Conservation (phyloP, 148 eudicot genomes). For the Simmondsia chinensis region DNA sequence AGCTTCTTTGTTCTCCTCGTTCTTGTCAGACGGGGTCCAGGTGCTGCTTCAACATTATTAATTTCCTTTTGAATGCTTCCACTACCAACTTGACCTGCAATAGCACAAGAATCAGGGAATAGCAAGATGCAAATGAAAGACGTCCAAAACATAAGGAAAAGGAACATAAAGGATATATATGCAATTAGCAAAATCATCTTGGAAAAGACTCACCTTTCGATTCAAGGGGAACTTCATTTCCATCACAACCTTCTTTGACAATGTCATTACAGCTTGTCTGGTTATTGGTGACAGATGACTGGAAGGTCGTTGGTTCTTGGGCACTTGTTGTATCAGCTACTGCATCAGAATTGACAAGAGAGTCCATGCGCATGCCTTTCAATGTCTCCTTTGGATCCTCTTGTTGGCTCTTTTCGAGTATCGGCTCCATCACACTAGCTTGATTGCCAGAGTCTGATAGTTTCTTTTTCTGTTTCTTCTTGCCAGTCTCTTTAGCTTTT, state of each 20-base stretch:
- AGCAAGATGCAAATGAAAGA: too few species aligned
- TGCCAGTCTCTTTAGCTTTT: slow-evolving; percentile 2
- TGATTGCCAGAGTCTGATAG: neutral
- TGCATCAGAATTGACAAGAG: slow-evolving; percentile 5
- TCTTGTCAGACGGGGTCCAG: slow-evolving; percentile 12
- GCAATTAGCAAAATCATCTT: neutral
- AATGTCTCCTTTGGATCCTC: slow-evolving; percentile 1
- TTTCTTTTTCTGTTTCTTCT: slow-evolving; percentile 13
- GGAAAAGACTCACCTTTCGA: slow-evolving; percentile 11
- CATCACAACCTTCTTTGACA: slow-evolving; percentile 7
- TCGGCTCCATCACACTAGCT: too few species aligned
- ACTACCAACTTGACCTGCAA: slow-evolving; percentile 5
- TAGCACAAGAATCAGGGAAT: slow-evolving; percentile 5
- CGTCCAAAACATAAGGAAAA: neutral
- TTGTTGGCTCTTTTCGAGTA: neutral
- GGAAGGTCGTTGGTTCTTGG: slow-evolving; percentile 3
- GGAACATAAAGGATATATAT: too few species aligned
- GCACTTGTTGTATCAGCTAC: neutral
- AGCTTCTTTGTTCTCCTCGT: slow-evolving; percentile 19
- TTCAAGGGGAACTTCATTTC: slow-evolving; percentile 1
- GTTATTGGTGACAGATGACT: neutral
- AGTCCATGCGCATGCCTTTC: slow-evolving; percentile 5
- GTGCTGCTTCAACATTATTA: slow-evolving; percentile 10
- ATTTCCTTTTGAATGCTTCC: slow-evolving; percentile 12
- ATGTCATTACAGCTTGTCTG: neutral